Percentiles rank a stretch among this genome's conserved stretches.
Evolutionary conservation across 2,329 filamentous ascomycete genomes (phyloP).

Genomic region (Pestalotiopsis sp.): DNA sequence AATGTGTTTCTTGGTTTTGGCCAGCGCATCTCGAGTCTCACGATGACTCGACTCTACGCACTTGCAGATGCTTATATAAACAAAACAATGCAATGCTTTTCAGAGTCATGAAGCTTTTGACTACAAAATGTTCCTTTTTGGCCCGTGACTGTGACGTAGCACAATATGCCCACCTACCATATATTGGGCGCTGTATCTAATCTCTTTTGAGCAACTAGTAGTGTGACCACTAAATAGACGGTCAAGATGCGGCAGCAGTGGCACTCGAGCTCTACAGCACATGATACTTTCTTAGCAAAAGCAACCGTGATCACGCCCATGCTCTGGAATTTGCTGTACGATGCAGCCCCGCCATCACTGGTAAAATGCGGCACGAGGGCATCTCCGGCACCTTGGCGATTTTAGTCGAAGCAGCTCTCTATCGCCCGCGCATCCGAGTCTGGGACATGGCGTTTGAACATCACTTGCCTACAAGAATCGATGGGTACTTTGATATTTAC

Average conservation of each 20-base stretch:
- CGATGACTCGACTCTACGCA: background rate
- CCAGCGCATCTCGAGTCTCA: background rate
- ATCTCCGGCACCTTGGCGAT: background rate
- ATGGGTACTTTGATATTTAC: too few species aligned
- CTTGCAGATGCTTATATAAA: background rate
- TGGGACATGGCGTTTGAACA: too few species aligned
- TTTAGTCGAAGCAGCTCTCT: too few species aligned
- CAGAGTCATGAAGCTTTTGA: background rate
- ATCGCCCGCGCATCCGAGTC: too few species aligned
- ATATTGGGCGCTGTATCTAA: background rate
- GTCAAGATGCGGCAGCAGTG: background rate
- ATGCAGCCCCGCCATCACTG: background rate
- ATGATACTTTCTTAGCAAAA: background rate
- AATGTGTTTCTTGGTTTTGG: background rate
- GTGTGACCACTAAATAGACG: background rate
- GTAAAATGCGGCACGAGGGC: background rate
- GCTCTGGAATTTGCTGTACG: background rate
- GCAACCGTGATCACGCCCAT: background rate
- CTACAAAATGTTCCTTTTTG: background rate
- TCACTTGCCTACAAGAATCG: too few species aligned
- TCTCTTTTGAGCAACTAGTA: background rate
- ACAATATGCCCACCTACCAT: too few species aligned
- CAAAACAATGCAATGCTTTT: conserved; percentile 4
- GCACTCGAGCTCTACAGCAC: background rate
- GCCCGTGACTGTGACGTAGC: background rate